Percentiles rank a stretch among this genome's conserved stretches.
Conservation (phyloP, 2,329 filamentous ascomycete genomes). For the Aspergillus brasiliensis region DNA sequence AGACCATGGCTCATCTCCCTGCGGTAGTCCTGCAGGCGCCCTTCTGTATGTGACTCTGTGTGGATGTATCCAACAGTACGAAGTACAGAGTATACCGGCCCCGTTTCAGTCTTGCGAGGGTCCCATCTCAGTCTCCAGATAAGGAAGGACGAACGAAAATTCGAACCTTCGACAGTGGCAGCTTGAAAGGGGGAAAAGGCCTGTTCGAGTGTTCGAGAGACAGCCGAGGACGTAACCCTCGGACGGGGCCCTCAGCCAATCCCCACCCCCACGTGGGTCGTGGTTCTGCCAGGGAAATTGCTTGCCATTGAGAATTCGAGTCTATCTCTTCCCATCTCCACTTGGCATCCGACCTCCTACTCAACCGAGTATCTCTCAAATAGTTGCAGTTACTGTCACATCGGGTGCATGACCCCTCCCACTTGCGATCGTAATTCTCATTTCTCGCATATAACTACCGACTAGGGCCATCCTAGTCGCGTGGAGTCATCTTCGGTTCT, state of each 20-base stretch:
- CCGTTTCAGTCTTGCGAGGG: not conserved
- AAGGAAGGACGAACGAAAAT: not conserved
- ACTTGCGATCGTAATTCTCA: not conserved
- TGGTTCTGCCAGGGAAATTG: conserved; percentile 19
- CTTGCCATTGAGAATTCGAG: not conserved
- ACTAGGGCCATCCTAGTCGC: not conserved
- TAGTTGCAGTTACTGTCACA: not conserved
- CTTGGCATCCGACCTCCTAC: not conserved
- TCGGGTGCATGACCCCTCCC: not conserved
- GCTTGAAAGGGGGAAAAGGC: not conserved
- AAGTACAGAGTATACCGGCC: not conserved
- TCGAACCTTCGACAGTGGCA: not conserved
- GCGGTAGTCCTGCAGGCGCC: conserved; percentile 3
- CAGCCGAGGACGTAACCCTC: conserved; percentile 11
- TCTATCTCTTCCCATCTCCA: not conserved
- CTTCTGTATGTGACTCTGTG: not conserved
- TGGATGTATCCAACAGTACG: not conserved
- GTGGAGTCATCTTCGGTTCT: not conserved
- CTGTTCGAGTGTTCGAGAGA: not conserved
- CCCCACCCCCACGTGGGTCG: conserved; percentile 25
- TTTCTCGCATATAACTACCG: not conserved
- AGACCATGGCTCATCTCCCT: not conserved
- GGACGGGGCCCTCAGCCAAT: conserved; percentile 15
- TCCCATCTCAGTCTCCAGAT: not conserved
- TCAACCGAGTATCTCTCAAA: not conserved